A percentile compares a stretch with the other conserved stretches of the same genome.
These are phyloP conservation scores for Amanita molliuscula DNA, from an alignment of 768 basidiomycete genomes.

Conservation along the genomic window DNA sequence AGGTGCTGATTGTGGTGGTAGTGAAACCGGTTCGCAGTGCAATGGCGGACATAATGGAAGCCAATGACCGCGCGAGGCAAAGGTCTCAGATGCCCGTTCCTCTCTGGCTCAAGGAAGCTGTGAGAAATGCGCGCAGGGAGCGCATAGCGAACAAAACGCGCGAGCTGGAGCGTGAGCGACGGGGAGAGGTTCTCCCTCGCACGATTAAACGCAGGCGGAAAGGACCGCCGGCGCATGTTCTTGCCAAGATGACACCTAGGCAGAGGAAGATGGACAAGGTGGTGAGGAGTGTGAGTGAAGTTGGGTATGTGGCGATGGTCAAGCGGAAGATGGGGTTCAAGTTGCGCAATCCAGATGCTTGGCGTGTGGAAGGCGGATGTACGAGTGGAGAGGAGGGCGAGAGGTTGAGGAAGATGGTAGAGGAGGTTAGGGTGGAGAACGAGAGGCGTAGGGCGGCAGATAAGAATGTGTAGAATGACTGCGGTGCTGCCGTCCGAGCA, in stretches of 20 bases:
- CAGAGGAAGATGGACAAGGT: constrained; percentile 39
- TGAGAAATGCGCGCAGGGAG: constrained; percentile 48
- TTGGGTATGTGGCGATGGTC: constrained; percentile 59
- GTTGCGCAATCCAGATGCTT: constrained; percentile 28
- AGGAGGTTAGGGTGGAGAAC: constrained; percentile 19
- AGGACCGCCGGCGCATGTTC: constrained; percentile 56
- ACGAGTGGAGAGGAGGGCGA: background rate
- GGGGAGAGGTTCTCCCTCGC: constrained; percentile 45
- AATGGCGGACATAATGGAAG: constrained; percentile 18
- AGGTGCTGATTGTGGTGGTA: constrained; percentile 11
- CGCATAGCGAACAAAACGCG: constrained; percentile 57
- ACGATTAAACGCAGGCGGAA: constrained; percentile 37
- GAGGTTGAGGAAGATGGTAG: constrained; percentile 8
- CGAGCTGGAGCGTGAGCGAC: constrained; percentile 47
- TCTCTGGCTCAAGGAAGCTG: constrained; percentile 33
- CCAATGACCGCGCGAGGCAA: constrained; percentile 27
- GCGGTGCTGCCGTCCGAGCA: too few species aligned
- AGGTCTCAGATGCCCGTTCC: constrained; percentile 36
- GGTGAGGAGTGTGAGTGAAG: constrained; percentile 45
- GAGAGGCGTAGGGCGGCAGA: constrained; percentile 11
- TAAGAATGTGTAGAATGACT: too few species aligned
- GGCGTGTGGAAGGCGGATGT: constrained; percentile 20
- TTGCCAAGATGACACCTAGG: constrained; percentile 38
- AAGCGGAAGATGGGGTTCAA: constrained; percentile 48
- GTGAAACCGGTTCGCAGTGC: constrained; percentile 25